A percentile compares a stretch with the other conserved stretches of the same genome.
phyloP scores from a whole-genome alignment of 148 eudicot genomes.

The Rheum nobile region DNA sequence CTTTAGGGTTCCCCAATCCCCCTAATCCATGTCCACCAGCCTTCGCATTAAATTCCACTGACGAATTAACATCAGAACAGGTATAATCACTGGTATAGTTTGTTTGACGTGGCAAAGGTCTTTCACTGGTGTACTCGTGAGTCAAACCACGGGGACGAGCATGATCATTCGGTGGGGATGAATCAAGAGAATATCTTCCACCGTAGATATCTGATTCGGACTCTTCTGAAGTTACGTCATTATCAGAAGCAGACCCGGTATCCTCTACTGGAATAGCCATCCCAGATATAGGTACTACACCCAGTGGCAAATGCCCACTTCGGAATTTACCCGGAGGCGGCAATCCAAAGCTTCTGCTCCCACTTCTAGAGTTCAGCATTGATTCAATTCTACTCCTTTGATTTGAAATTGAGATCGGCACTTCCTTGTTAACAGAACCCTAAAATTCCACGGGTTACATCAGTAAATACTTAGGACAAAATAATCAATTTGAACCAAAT shows the following conservation, averaged over 20 bases:
- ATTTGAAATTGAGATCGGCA: constrained; percentile 30
- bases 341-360: constrained; percentile 39
- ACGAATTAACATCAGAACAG: constrained; percentile 75
- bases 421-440: constrained; percentile 44
- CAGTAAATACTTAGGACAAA: background rate
- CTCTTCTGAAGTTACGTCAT: constrained; percentile 45
- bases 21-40: constrained; percentile 6
- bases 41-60: constrained; percentile 46
- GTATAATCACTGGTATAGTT: constrained; percentile 49
- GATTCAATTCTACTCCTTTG: constrained; percentile 37
- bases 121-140: constrained; percentile 21
- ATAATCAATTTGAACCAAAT: background rate
- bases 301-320: constrained; percentile 51
- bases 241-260: constrained; percentile 40
- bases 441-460: constrained; percentile 13
- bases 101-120: constrained; percentile 21
- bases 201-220: constrained; percentile 70
- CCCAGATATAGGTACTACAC: constrained; percentile 39
- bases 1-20: constrained; percentile 18
- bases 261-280: constrained; percentile 35
- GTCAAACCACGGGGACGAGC: constrained; percentile 15
- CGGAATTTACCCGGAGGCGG: constrained; percentile 60
- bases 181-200: constrained; percentile 64
- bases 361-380: constrained; percentile 18
- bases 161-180: constrained; percentile 67